phyloP scores from a whole-genome alignment of 768 basidiomycete genomes.

The Nidula microcarpa region DNA sequence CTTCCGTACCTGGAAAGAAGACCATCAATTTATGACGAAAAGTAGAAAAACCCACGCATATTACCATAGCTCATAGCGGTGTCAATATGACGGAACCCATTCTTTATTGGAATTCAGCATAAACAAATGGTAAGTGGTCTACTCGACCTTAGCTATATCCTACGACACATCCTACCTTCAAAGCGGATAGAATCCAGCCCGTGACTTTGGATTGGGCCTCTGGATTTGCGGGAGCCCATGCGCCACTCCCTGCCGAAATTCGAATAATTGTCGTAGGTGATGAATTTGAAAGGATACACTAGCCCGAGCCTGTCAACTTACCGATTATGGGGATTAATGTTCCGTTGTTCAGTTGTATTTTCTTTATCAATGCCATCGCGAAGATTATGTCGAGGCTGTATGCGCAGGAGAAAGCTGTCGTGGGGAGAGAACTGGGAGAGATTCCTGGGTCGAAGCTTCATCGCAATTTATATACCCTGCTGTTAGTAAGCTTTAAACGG shows the following conservation, averaged over 20 bases:
- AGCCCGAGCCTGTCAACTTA: conserved; percentile 5
- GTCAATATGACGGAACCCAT: conserved; percentile 39
- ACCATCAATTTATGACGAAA: not conserved
- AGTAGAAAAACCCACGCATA: not conserved
- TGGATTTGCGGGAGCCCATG: conserved; percentile 30
- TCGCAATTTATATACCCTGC: too few relatives aligned
- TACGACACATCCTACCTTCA: conserved; percentile 14
- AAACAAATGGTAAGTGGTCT: too few relatives aligned
- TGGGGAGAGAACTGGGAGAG: too few relatives aligned
- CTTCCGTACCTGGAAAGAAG: conserved; percentile 28
- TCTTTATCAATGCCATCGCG: not conserved
- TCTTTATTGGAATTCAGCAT: conserved; percentile 6
- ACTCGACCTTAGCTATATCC: too few relatives aligned
- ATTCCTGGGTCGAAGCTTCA: too few relatives aligned
- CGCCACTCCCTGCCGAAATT: conserved; percentile 27
- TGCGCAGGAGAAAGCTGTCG: too few relatives aligned
- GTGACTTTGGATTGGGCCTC: conserved; percentile 29
- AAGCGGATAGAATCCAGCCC: conserved; percentile 35
- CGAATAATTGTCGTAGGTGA: too few relatives aligned
- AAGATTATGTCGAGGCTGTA: not conserved
- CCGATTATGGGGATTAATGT: conserved; percentile 30
- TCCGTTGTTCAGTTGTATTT: conserved; percentile 25
- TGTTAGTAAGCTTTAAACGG: too few relatives aligned
- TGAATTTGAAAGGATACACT: not conserved
- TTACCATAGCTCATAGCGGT: conserved; percentile 31